Conservation (phyloP, 805 yeast genomes). For the Candida morakotiae region DNA sequence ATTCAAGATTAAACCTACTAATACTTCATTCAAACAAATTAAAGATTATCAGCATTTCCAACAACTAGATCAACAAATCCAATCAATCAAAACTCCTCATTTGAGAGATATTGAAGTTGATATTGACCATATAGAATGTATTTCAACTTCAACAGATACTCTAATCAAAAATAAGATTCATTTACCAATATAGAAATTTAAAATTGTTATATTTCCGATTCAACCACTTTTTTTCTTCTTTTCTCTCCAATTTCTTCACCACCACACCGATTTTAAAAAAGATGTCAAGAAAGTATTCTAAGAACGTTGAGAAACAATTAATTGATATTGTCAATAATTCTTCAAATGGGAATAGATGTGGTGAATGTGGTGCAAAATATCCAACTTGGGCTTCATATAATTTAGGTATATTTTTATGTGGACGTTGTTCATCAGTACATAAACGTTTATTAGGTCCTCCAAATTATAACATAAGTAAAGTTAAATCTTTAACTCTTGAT, state of each 20-base stretch:
- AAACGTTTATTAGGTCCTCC: slow-evolving; percentile 53
- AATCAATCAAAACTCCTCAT: neutral
- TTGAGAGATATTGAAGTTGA: neutral
- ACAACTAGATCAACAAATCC: neutral
- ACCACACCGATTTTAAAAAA: no score
- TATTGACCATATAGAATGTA: neutral
- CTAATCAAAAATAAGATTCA: neutral
- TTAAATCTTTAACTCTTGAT: slow-evolving; percentile 72
- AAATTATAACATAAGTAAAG: slow-evolving; percentile 48
- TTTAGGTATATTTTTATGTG: slow-evolving; percentile 74
- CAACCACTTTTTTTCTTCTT: neutral
- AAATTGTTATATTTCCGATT: neutral
- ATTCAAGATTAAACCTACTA: neutral
- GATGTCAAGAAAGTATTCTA: slow-evolving; percentile 31
- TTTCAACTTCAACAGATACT: neutral
- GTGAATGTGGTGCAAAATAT: slow-evolving; percentile 66
- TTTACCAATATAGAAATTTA: neutral
- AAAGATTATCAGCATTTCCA: slow-evolving; percentile 1
- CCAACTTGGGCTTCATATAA: slow-evolving; percentile 57
- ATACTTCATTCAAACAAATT: neutral
- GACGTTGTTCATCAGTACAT: slow-evolving; percentile 80
- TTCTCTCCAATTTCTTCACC: no score
- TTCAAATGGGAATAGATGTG: slow-evolving; percentile 67
- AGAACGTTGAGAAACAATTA: slow-evolving; percentile 46
- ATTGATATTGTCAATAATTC: slow-evolving; percentile 56